A percentile compares a stretch with the other conserved stretches of the same genome.
phyloP scores from a whole-genome alignment of 2,329 filamentous ascomycete species.

The Ceratocystiopsis brevicomis region DNA sequence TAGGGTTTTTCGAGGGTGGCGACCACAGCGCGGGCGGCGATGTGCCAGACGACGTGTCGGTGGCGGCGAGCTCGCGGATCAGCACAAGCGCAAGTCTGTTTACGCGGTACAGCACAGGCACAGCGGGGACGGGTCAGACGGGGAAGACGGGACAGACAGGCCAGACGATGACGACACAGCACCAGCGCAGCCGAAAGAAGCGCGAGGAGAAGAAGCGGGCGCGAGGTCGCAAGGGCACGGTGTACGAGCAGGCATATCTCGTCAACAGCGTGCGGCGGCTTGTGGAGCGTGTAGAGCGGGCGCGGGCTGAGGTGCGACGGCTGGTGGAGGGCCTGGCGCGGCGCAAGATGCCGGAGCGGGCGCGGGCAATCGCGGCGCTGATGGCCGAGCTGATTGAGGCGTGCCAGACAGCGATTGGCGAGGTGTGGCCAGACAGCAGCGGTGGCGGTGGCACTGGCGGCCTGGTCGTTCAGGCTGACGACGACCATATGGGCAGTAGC shows the following conservation, averaged over 20 bases:
- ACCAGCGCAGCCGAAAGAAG: constrained; percentile 60
- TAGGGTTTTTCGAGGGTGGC: constrained; percentile 66
- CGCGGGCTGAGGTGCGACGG: constrained; percentile 51
- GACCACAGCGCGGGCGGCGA: constrained; percentile 33
- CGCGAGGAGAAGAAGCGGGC: constrained; percentile 92
- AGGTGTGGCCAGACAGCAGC: constrained; percentile 36
- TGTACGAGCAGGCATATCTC: constrained; percentile 96
- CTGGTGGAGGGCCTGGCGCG: constrained; percentile 62
- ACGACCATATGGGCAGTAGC: background rate
- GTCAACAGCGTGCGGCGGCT: constrained; percentile 71
- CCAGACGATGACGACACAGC: constrained; percentile 4
- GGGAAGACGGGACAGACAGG: constrained; percentile 7
- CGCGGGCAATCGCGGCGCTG: constrained; percentile 54
- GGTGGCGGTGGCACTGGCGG: background rate
- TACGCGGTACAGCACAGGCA: constrained; percentile 69
- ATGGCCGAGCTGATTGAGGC: constrained; percentile 55
- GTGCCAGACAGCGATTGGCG: constrained; percentile 45
- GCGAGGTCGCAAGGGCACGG: constrained; percentile 82
- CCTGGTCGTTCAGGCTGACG: background rate
- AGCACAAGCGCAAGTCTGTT: constrained; percentile 78
- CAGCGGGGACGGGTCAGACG: constrained; percentile 29
- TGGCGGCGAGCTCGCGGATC: constrained; percentile 64
- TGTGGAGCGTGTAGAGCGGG: constrained; percentile 60
- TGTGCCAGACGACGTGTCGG: constrained; percentile 70
- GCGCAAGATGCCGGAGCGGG: constrained; percentile 73